Evolutionary conservation across 306 rosid species (phyloP).

Genomic region (Boehmeria nivea): DNA sequence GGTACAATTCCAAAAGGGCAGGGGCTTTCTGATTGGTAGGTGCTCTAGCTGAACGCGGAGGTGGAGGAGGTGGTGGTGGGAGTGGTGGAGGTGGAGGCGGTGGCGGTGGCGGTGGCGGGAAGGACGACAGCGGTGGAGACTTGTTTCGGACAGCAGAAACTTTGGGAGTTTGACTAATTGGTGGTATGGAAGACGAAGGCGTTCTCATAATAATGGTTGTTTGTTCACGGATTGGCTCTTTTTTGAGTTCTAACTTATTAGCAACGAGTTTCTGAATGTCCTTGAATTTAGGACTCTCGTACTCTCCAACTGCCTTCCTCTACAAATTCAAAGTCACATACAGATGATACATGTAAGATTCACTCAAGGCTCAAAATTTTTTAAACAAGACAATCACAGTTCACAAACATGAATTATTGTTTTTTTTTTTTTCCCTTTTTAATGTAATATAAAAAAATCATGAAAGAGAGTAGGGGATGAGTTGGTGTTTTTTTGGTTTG

Average conservation of each 20-base stretch:
- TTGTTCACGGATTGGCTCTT: conserved; percentile 36
- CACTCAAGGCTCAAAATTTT: no score
- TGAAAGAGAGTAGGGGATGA: neutral
- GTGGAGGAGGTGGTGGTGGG: conserved; percentile 56
- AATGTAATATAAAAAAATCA: neutral
- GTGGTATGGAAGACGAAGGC: conserved; percentile 1
- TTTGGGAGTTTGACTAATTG: conserved; percentile 24
- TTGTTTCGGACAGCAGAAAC: conserved; percentile 28
- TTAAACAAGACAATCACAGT: no score
- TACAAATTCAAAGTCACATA: no score
- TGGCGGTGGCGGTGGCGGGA: conserved; percentile 45
- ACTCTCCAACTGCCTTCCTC: no score
- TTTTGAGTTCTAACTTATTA: conserved; percentile 54
- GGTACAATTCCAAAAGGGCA: conserved; percentile 42
- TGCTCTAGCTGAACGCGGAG: conserved; percentile 34
- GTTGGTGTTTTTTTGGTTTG: neutral
- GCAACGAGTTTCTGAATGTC: conserved; percentile 76
- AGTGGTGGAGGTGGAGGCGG: no score
- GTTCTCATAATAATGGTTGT: conserved; percentile 21
- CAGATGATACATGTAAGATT: no score
- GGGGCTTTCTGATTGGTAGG: conserved; percentile 47
- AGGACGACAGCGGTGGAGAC: conserved; percentile 30
- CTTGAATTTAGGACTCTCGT: no score
- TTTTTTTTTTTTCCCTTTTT: neutral
- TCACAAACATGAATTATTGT: no score